phyloP scores from a whole-genome alignment of 192 early-diverging fungal genomes.

The Gigaspora rosea region DNA sequence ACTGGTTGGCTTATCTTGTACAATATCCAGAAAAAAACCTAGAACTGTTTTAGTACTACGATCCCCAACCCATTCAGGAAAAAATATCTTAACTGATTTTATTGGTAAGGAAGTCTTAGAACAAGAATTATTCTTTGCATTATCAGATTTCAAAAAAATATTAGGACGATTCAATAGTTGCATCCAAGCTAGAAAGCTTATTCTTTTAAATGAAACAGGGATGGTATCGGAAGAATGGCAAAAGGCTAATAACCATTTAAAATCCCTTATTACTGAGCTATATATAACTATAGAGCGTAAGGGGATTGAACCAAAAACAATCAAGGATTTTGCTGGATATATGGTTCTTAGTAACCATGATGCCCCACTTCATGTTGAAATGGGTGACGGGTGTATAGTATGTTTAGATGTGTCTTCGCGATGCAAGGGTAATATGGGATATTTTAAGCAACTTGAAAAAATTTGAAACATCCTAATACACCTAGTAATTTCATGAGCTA shows the following conservation, averaged over 20 bases:
- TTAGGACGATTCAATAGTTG: background rate
- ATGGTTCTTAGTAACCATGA: conserved; percentile 7
- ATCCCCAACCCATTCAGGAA: background rate
- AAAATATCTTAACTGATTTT: conserved; percentile 11
- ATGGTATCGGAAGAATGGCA: background rate
- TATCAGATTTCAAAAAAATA: conserved; percentile 1
- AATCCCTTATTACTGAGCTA: background rate
- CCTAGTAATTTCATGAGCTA: background rate
- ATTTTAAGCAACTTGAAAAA: background rate
- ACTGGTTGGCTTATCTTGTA: no score
- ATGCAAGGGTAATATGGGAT: background rate
- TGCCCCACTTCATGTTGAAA: background rate
- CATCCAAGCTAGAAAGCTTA: background rate
- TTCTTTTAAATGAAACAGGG: background rate
- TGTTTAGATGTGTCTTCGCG: background rate
- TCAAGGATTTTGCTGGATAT: conserved; percentile 7
- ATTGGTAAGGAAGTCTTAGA: background rate
- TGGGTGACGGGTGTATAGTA: background rate
- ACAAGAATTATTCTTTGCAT: conserved; percentile 1
- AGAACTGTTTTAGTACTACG: conserved; percentile 1
- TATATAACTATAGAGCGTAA: conserved; percentile 5
- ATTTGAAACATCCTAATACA: background rate
- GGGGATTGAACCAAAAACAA: background rate
- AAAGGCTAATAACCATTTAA: no score
- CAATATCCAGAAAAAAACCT: background rate